Conservation (phyloP, 2,329 filamentous ascomycete species). For the Aspergillus niger region DNA sequence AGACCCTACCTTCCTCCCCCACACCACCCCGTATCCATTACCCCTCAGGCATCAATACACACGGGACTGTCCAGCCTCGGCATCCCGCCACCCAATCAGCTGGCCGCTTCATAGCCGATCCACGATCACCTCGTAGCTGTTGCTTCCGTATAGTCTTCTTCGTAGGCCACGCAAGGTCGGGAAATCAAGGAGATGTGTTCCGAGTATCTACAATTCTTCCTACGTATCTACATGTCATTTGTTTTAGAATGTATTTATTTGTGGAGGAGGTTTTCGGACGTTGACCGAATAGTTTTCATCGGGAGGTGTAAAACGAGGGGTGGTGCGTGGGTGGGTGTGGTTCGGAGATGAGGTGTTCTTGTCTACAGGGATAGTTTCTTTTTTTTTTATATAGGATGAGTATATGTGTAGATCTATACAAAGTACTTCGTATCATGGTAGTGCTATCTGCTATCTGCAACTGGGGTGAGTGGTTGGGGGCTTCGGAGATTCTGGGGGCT, state of each 20-base stretch:
- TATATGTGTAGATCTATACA: too few relatives aligned
- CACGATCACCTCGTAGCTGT: not conserved
- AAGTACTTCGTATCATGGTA: too few relatives aligned
- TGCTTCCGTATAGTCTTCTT: not conserved
- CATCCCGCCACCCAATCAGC: not conserved
- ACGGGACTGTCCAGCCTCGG: conserved; percentile 12
- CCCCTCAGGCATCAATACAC: conserved; percentile 2
- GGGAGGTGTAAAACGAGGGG: too few relatives aligned
- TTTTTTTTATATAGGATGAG: too few relatives aligned
- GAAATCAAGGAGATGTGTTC: conserved; percentile 27
- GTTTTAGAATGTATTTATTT: not conserved
- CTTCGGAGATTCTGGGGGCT: too few relatives aligned
- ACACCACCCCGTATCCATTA: not conserved
- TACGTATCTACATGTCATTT: not conserved
- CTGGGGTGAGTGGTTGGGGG: too few relatives aligned
- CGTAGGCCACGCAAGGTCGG: conserved; percentile 27
- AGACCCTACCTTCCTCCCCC: not conserved
- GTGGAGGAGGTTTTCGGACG: not conserved
- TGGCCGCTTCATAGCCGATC: not conserved
- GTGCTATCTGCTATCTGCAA: too few relatives aligned
- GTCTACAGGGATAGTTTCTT: too few relatives aligned
- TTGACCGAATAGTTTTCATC: not conserved
- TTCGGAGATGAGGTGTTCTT: too few relatives aligned
- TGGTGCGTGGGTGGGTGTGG: too few relatives aligned
- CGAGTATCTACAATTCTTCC: not conserved